A percentile compares a stretch with the other conserved stretches of the same genome.
Evolutionary conservation across 208 protist species (phyloP).

Genomic region (Trichomonas vaginalis): DNA sequence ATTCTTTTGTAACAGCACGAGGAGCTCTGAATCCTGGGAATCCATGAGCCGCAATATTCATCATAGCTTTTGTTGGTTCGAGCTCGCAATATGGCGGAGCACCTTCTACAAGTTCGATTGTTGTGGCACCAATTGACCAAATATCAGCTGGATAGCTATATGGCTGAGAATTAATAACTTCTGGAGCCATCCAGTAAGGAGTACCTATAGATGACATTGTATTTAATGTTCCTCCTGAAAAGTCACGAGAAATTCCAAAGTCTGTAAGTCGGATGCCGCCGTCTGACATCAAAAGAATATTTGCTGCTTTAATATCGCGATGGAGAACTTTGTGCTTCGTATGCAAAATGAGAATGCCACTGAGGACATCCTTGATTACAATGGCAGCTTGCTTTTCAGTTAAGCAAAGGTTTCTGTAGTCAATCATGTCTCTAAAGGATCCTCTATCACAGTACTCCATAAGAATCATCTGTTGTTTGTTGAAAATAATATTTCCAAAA

Average conservation of each 20-base stretch:
- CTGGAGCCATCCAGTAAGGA: slow-evolving; percentile 36
- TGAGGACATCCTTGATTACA: neutral
- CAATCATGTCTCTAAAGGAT: neutral
- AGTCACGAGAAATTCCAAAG: slow-evolving; percentile 31
- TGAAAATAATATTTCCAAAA: neutral
- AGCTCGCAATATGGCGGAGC: slow-evolving; percentile 26
- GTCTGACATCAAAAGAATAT: neutral
- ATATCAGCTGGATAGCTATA: slow-evolving; percentile 29
- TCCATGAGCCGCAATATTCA: neutral
- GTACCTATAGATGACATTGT: slow-evolving; percentile 13
- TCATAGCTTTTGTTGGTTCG: neutral
- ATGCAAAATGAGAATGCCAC: neutral
- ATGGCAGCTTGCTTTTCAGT: neutral
- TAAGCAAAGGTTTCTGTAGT: neutral
- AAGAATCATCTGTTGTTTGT: neutral
- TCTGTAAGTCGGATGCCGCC: slow-evolving; percentile 32
- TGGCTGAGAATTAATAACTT: slow-evolving; percentile 23
- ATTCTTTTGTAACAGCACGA: neutral
- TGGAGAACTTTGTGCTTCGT: slow-evolving; percentile 49
- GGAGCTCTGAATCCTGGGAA: neutral
- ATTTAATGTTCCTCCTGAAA: neutral
- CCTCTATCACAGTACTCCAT: neutral
- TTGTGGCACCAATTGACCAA: slow-evolving; percentile 32
- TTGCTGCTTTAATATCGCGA: slow-evolving; percentile 64
- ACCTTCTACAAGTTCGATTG: slow-evolving; percentile 29